Conservation (phyloP, 202 grass and related monocot genomes). For the Elaeis oleifera region DNA sequence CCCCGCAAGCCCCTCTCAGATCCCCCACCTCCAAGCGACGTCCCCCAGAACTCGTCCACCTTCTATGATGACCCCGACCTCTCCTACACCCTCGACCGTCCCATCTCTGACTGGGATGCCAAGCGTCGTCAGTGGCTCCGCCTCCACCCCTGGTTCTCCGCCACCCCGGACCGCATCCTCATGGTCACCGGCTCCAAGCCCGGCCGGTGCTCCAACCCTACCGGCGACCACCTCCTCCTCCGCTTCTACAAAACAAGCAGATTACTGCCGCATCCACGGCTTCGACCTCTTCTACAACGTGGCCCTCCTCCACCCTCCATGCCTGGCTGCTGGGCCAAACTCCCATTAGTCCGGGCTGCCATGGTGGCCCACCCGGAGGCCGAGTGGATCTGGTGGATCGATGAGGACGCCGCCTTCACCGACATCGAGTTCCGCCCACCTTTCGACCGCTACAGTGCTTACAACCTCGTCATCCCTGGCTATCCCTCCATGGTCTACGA, state of each 20-base stretch:
- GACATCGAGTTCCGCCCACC: constrained; percentile 83
- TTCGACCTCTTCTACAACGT: constrained; percentile 65
- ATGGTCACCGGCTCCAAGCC: constrained; percentile 85
- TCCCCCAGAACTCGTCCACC: constrained; percentile 6
- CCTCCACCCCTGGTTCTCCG: constrained; percentile 28
- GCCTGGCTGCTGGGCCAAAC: constrained; percentile 74
- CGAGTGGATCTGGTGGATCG: constrained; percentile 95
- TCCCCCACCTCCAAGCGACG: background rate
- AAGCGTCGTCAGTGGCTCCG: constrained; percentile 58
- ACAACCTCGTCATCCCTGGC: constrained; percentile 77
- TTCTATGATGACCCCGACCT: constrained; percentile 76
- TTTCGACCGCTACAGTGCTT: constrained; percentile 34
- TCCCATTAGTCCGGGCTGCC: constrained; percentile 53
- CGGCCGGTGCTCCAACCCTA: constrained; percentile 37
- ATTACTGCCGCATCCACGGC: constrained; percentile 80
- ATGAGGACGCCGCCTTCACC: constrained; percentile 88
- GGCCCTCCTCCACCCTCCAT: constrained; percentile 57
- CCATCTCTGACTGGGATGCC: constrained; percentile 55
- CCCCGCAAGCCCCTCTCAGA: too few species aligned
- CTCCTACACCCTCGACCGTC: constrained; percentile 52
- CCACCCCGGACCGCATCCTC: constrained; percentile 36
- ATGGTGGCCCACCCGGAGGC: constrained; percentile 88
- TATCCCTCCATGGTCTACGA: constrained; percentile 53
- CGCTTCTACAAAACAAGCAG: constrained; percentile 70
- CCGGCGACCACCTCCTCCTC: constrained; percentile 59